phyloP scores from a whole-genome alignment of 768 basidiomycete species.

The Pleurotus salmoneostramineus region DNA sequence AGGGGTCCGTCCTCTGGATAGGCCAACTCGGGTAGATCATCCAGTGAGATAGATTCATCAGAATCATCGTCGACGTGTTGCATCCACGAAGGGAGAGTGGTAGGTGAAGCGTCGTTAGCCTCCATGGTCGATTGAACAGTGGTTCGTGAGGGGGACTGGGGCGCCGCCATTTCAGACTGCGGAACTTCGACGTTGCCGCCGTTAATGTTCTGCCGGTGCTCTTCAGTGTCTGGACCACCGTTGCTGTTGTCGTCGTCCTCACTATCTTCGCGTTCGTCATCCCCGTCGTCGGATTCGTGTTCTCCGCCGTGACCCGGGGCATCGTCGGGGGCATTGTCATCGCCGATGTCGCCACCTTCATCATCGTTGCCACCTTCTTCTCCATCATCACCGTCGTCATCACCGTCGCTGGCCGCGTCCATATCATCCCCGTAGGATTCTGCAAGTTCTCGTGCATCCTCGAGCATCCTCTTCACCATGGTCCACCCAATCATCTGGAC shows the following conservation, averaged over 20 bases:
- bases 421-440: background rate
- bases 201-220: background rate
- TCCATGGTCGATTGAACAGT: too few species aligned
- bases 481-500: background rate
- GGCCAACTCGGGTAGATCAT: too few species aligned
- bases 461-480: background rate
- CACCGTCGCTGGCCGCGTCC: background rate
- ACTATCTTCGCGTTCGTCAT: background rate
- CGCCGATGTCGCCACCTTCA: background rate
- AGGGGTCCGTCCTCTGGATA: too few species aligned
- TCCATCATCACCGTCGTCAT: background rate
- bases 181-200: background rate
- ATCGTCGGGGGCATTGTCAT: background rate
- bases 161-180: too few species aligned
- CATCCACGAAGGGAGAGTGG: too few species aligned
- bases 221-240: background rate
- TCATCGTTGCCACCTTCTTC: background rate
- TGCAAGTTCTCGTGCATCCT: background rate
- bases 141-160: too few species aligned
- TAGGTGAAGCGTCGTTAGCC: too few species aligned
- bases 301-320: background rate
- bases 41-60: too few species aligned
- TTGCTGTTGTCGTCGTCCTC: background rate
- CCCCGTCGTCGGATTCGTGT: background rate
- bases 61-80: too few species aligned